Conservation (phyloP, 2,329 filamentous ascomycete species). For the Nannizziopsis arthrosporioides region DNA sequence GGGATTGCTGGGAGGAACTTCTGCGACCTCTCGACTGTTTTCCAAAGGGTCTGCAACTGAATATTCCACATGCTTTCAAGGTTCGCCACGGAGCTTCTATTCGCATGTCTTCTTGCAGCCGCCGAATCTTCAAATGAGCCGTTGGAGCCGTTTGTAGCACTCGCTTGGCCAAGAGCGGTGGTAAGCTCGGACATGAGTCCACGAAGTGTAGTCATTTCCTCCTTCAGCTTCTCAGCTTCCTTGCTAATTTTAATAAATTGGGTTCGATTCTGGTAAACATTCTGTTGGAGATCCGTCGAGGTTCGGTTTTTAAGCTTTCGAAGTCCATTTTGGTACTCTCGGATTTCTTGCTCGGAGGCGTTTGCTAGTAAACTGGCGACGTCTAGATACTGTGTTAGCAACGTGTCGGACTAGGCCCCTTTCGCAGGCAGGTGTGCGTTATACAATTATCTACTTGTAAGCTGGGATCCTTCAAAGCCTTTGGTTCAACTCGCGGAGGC, state of each 20-base stretch:
- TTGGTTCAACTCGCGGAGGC: constrained; percentile 60
- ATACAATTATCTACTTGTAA: constrained; percentile 67
- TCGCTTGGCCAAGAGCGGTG: constrained; percentile 45
- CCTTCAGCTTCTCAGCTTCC: constrained; percentile 94
- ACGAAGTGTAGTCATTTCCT: constrained; percentile 82
- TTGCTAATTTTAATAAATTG: constrained; percentile 99
- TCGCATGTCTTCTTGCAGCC: constrained; percentile 49
- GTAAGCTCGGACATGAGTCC: constrained; percentile 90
- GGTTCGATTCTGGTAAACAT: constrained; percentile 90
- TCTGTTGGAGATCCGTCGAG: constrained; percentile 77
- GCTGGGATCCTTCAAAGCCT: constrained; percentile 66
- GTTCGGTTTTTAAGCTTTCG: constrained; percentile 67
- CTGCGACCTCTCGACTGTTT: constrained; percentile 93
- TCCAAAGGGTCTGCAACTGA: constrained; percentile 73
- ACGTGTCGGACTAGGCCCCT: not conserved
- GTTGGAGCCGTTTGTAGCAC: constrained; percentile 39
- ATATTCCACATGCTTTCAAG: constrained; percentile 57
- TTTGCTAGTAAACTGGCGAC: constrained; percentile 60
- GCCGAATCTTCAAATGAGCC: constrained; percentile 42
- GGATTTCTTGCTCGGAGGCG: constrained; percentile 77
- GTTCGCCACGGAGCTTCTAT: constrained; percentile 77
- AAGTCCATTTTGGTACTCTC: constrained; percentile 64
- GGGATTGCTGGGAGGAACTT: constrained; percentile 86
- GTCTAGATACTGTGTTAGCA: constrained; percentile 20
- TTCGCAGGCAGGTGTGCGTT: not conserved